Percentiles rank a stretch among this genome's conserved stretches.
Evolutionary conservation across 1,284 basidiomycete species (phyloP).

Genomic region (Hymenochaete sp.): DNA sequence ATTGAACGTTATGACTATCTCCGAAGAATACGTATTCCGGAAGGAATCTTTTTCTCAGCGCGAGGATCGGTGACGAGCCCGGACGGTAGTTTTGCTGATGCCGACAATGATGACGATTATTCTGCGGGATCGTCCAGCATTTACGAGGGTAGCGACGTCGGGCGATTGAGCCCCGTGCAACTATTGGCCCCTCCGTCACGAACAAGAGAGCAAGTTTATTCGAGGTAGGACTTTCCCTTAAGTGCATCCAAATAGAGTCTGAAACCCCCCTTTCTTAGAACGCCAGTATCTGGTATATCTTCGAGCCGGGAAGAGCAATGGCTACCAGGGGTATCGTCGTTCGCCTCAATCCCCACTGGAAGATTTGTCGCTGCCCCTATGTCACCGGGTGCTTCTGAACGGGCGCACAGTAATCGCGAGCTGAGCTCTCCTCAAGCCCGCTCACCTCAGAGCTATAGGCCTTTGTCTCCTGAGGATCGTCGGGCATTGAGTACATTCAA

Average conservation of each 20-base stretch:
- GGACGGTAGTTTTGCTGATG: conserved; percentile 26
- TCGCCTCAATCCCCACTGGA: conserved; percentile 11
- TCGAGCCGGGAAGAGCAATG: too few species aligned
- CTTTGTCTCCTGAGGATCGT: conserved; percentile 49
- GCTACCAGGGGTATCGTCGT: too few species aligned
- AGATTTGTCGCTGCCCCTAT: conserved; percentile 9
- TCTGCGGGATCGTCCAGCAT: conserved; percentile 11
- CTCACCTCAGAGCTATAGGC: conserved; percentile 30
- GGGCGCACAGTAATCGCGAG: too few species aligned
- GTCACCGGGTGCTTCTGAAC: too few species aligned
- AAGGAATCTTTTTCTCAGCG: conserved; percentile 55
- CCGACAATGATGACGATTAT: conserved; percentile 17
- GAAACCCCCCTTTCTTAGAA: too few species aligned
- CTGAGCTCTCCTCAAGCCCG: conserved; percentile 11
- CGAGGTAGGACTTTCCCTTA: too few species aligned
- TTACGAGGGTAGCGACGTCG: conserved; percentile 8
- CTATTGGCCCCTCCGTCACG: background rate
- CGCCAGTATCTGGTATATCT: too few species aligned
- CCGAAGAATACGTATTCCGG: conserved; percentile 50
- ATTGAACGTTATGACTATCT: conserved; percentile 64
- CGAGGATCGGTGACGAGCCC: conserved; percentile 32
- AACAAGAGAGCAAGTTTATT: too few species aligned
- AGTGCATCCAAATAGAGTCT: too few species aligned
- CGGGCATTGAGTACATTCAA: conserved; percentile 48
- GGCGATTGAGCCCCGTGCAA: conserved; percentile 12